Evolutionary conservation across 768 basidiomycete genomes (phyloP).

Genomic region (Steccherinum ochraceum): DNA sequence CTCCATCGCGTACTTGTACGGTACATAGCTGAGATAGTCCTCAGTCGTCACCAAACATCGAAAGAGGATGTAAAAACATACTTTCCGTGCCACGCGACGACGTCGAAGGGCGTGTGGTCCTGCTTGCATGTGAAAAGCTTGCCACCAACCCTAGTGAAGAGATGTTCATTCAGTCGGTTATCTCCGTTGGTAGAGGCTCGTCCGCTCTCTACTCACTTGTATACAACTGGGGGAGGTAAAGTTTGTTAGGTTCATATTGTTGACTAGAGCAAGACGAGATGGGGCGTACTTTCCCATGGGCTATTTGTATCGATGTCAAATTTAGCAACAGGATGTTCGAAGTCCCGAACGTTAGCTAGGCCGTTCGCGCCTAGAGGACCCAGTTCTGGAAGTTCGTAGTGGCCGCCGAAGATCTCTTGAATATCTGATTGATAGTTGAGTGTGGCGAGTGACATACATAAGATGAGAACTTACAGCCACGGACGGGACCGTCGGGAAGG

Average conservation of each 20-base stretch:
- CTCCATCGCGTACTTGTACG: slow-evolving; percentile 61
- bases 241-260: slow-evolving; percentile 36
- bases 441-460: background rate
- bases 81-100: slow-evolving; percentile 70
- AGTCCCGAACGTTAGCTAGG: slow-evolving; percentile 60
- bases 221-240: background rate
- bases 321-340: slow-evolving; percentile 55
- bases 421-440: slow-evolving; percentile 34
- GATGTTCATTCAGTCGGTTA: background rate
- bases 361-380: slow-evolving; percentile 63
- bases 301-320: slow-evolving; percentile 57
- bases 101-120: slow-evolving; percentile 65
- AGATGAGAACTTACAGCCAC: slow-evolving; percentile 43
- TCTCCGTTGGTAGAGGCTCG: background rate
- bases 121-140: slow-evolving; percentile 48
- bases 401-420: slow-evolving; percentile 57
- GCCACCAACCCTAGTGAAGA: slow-evolving; percentile 42
- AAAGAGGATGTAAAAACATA: slow-evolving; percentile 22
- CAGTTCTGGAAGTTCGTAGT: slow-evolving; percentile 58
- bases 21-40: slow-evolving; percentile 41
- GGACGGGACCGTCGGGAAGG: slow-evolving; percentile 53
- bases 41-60: background rate
- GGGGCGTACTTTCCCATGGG: slow-evolving; percentile 46
- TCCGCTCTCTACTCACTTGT: background rate
- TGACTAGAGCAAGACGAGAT: slow-evolving; percentile 23